A percentile compares a stretch with the other conserved stretches of the same genome.
phyloP scores from a whole-genome alignment of 2,329 filamentous ascomycete genomes.

The Exophiala sideris region DNA sequence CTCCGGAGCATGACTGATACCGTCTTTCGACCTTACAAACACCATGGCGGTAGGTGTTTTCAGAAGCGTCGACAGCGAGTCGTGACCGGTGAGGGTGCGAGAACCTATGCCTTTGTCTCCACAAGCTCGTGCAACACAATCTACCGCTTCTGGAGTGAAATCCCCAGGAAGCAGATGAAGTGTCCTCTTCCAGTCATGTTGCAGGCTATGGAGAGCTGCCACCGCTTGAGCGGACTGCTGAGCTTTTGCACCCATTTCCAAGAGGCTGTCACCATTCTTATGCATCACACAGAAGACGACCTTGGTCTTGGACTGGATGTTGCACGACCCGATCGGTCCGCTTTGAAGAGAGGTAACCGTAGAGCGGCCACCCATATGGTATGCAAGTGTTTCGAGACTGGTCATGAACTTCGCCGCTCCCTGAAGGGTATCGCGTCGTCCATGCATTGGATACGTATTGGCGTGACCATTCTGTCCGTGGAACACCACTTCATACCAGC shows the following conservation, averaged over 20 bases:
- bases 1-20: constrained; percentile 28
- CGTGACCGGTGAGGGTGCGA: constrained; percentile 29
- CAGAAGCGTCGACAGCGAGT: constrained; percentile 29
- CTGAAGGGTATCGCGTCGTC: constrained; percentile 15
- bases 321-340: constrained; percentile 25
- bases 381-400: constrained; percentile 15
- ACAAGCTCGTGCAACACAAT: constrained; percentile 29
- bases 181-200: constrained; percentile 23
- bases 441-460: constrained; percentile 20
- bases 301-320: constrained; percentile 31
- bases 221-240: constrained; percentile 19
- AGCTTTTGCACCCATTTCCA: constrained; percentile 29
- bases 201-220: constrained; percentile 22
- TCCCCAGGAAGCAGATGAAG: constrained; percentile 26
- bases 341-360: constrained; percentile 31
- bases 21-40: constrained; percentile 28
- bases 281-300: constrained; percentile 32
- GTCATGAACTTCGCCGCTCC: constrained; percentile 17
- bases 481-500: constrained; percentile 21
- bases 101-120: constrained; percentile 27
- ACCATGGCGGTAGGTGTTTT: constrained; percentile 30
- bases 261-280: constrained; percentile 22
- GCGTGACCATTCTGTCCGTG: constrained; percentile 22
- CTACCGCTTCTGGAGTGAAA: constrained; percentile 28
- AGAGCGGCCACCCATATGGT: constrained; percentile 26